phyloP scores from a whole-genome alignment of 73 alveolate genomes.

The Diophrys appendiculata region DNA sequence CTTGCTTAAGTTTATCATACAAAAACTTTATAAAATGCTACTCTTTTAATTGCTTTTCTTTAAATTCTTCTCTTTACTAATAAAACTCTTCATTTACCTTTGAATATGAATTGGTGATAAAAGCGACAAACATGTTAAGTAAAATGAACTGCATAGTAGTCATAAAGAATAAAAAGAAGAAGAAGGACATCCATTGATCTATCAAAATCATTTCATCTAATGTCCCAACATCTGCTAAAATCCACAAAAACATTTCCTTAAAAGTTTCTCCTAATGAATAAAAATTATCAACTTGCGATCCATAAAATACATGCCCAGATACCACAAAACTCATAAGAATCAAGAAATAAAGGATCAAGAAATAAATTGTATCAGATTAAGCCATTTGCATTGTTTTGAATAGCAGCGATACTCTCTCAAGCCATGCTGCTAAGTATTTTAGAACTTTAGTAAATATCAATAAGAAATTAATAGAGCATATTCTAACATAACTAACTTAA shows the following conservation, averaged over 20 bases:
- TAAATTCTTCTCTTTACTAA: not conserved
- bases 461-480: constrained; percentile 50
- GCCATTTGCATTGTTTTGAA: constrained; percentile 56
- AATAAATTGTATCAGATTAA: constrained; percentile 64
- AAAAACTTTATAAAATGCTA: not conserved
- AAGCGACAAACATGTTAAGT: constrained; percentile 70
- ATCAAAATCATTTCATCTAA: constrained; percentile 48
- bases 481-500: constrained; percentile 21
- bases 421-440: constrained; percentile 55
- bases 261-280: constrained; percentile 33
- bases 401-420: constrained; percentile 66
- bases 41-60: constrained; percentile 1
- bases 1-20: not conserved
- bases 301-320: constrained; percentile 62
- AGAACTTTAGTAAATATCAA: constrained; percentile 57
- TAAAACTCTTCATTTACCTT: constrained; percentile 34
- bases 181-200: constrained; percentile 23
- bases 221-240: constrained; percentile 38
- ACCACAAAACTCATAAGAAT: constrained; percentile 68
- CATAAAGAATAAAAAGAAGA: constrained; percentile 55
- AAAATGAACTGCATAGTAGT: constrained; percentile 66
- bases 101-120: constrained; percentile 53
- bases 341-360: constrained; percentile 58
- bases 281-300: constrained; percentile 53
- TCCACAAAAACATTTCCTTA: constrained; percentile 39